Evolutionary conservation across 2,329 filamentous ascomycete genomes (phyloP).

Genomic region (Alternaria tenuissima): DNA sequence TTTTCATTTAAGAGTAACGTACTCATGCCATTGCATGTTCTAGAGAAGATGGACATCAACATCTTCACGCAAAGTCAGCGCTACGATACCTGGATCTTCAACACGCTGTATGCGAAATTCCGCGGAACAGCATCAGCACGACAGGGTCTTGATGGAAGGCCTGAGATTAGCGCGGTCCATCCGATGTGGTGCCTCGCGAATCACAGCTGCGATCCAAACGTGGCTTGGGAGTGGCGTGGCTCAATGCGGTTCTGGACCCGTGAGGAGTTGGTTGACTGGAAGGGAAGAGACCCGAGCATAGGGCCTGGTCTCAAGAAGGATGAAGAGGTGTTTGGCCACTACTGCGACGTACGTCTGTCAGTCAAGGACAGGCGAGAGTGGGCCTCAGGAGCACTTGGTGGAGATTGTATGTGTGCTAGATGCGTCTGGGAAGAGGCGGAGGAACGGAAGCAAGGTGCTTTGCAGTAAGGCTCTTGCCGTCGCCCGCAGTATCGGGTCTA

Average conservation of each 20-base stretch:
- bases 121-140: constrained; percentile 87
- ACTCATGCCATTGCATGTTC: constrained; percentile 75
- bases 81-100: constrained; percentile 84
- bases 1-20: constrained; percentile 82
- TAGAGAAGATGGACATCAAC: constrained; percentile 86
- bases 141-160: constrained; percentile 74
- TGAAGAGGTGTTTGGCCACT: constrained; percentile 91
- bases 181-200: constrained; percentile 97
- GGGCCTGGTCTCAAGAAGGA: constrained; percentile 73
- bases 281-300: constrained; percentile 40
- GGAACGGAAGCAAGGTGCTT: constrained; percentile 7
- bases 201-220: constrained; percentile 94
- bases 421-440: constrained; percentile 73
- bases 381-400: constrained; percentile 86
- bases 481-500: neutral
- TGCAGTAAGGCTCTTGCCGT: neutral
- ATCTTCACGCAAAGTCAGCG: constrained; percentile 65
- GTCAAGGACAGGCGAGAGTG: constrained; percentile 87
- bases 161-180: constrained; percentile 92
- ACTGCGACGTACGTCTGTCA: constrained; percentile 83
- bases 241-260: constrained; percentile 75
- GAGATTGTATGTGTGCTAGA: constrained; percentile 84
- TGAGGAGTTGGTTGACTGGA: constrained; percentile 64
- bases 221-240: constrained; percentile 91
- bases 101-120: constrained; percentile 92